Evolutionary conservation across 768 basidiomycete genomes (phyloP), one percentile per base, ranked within the genome.

Genomic region (Pulveroboletus ravenelii): DNA sequence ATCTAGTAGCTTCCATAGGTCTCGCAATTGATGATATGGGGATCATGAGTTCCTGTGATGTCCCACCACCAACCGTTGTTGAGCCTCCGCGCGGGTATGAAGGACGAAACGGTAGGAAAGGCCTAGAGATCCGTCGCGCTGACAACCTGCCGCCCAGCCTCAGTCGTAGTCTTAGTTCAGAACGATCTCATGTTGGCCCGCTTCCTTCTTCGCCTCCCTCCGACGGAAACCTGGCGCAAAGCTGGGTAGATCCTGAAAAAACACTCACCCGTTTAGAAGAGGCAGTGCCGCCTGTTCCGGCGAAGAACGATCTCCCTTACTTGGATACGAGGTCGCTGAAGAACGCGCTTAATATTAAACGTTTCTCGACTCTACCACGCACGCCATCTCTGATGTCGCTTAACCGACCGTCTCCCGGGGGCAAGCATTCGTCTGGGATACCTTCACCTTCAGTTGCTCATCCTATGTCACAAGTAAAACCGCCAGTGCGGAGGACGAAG

Each of bases 321-420:
- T 41, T 62, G 40, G 64, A 68, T 18, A 55, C 53, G 13, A 69
- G 52, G 47, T 52, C 45, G 10, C 13, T 55, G 47, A 70, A 60
- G 57, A 64, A 56, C 23, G 54, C 65, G 5, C 52, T 68, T 15
- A 64, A 62, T 45, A 53, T 72, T 30, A 78, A 76, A 53, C 72
- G 75, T 29, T 75, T 74, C 54, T 77, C 77, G 9, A 74, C 86
- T 5, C 70, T 89, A 45, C 84, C 87, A 6, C 78, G 83, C 30
- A 80, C 85, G 7, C 84, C 86, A 6, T 87, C 85, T 25, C 54
- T 75, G n/a, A 73, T 78, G 39, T 78, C 77, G 8, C 68, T 59
- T 25, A 52, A 58, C 47, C 66, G 58, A 10, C 53, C 55, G 8
- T 60, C 66, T 30, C 17, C 25, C 3, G 41, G 53, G 38, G 64